These are phyloP conservation scores for Syncephalastrum contaminatum DNA, from an alignment of 371 early-diverging fungal genomes.

Conservation along the genomic window DNA sequence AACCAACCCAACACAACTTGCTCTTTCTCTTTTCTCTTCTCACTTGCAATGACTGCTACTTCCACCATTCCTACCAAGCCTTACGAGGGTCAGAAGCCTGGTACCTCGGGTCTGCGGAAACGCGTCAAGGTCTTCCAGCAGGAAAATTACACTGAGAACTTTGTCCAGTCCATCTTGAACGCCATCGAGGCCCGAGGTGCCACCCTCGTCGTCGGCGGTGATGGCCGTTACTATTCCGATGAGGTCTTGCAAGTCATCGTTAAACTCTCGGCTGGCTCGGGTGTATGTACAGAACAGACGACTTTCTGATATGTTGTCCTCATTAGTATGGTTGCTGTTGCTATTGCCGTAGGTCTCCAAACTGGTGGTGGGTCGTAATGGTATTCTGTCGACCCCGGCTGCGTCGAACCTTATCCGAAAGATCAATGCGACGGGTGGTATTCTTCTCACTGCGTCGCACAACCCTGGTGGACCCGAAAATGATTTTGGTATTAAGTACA, in stretches of 20 bases:
- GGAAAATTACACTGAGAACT: conserved; percentile 93
- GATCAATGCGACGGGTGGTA: conserved; percentile 87
- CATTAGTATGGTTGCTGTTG: conserved; percentile 5
- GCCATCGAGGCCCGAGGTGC: conserved; percentile 84
- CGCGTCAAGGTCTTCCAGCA: conserved; percentile 95
- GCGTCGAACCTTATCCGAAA: conserved; percentile 93
- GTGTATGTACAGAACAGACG: conserved; percentile 50
- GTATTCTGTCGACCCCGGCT: conserved; percentile 97
- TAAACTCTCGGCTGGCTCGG: conserved; percentile 82
- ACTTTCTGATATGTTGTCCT: not conserved
- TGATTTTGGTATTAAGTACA: conserved; percentile 99
- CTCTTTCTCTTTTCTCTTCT: conserved; percentile 13
- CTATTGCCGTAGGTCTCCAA: conserved; percentile 63
- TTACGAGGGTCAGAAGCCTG: conserved; percentile 94
- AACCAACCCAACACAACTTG: conserved; percentile 9
- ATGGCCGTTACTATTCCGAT: conserved; percentile 89
- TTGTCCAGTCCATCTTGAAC: conserved; percentile 81
- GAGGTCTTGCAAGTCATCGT: conserved; percentile 91
- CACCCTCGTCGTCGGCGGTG: conserved; percentile 94
- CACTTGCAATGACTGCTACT: conserved; percentile 28
- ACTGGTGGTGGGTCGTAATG: conserved; percentile 90
- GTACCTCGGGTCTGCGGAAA: conserved; percentile 95
- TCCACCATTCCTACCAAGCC: conserved; percentile 63
- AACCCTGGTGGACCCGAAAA: conserved; percentile 97
- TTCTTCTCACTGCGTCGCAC: conserved; percentile 95